Conservation (phyloP, 192 early-diverging fungal species). For the Umbelopsis sp. region DNA sequence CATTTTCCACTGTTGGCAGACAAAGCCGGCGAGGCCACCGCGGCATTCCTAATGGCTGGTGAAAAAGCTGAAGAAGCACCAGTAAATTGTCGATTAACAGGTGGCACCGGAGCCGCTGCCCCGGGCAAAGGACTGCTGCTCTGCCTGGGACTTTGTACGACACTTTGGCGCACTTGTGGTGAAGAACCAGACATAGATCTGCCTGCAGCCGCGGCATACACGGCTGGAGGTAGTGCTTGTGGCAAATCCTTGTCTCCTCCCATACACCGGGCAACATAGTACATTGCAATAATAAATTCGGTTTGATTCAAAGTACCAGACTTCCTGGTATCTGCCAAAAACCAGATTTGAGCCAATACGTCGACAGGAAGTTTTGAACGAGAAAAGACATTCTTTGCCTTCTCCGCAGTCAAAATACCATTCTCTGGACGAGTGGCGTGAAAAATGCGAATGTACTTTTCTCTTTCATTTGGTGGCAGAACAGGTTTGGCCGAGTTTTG, state of each 20-base stretch:
- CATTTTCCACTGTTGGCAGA: neutral
- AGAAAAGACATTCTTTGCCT: slow-evolving; percentile 74
- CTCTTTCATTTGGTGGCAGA: slow-evolving; percentile 23
- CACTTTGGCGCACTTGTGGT: slow-evolving; percentile 1
- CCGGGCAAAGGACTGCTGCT: neutral
- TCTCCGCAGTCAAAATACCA: slow-evolving; percentile 41
- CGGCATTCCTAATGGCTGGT: slow-evolving; percentile 17
- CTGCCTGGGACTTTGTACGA: neutral
- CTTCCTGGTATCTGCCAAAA: slow-evolving; percentile 73
- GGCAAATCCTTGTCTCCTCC: slow-evolving; percentile 53
- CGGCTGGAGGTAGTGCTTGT: slow-evolving; percentile 58
- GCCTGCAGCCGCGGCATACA: slow-evolving; percentile 52
- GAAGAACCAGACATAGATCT: slow-evolving; percentile 3
- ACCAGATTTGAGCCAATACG: slow-evolving; percentile 83
- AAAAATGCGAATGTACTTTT: slow-evolving; percentile 34
- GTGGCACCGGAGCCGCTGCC: neutral
- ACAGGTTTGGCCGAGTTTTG: neutral
- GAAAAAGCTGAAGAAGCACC: slow-evolving; percentile 31
- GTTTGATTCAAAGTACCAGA: slow-evolving; percentile 73
- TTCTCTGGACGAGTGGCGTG: slow-evolving; percentile 28
- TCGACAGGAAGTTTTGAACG: slow-evolving; percentile 83
- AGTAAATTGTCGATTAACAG: slow-evolving; percentile 26
- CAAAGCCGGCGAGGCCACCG: neutral
- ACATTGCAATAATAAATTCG: slow-evolving; percentile 93
- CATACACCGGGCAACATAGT: slow-evolving; percentile 57